Conservation (phyloP, 106 monocot genomes). For the Apostasia ramifera region DNA sequence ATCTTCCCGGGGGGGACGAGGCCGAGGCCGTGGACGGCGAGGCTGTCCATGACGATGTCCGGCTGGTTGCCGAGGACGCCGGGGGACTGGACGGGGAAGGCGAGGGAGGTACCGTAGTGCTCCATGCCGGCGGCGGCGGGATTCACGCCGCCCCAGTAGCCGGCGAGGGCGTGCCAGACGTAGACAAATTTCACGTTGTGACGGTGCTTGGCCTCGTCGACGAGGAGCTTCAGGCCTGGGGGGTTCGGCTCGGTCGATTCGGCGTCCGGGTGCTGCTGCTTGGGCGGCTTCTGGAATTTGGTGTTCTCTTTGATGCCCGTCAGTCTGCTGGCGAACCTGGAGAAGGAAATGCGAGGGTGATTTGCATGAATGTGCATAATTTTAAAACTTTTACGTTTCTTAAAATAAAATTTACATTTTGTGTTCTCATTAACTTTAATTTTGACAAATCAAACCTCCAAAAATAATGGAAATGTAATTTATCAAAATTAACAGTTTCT, state of each 20-base stretch:
- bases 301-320: constrained; percentile 67
- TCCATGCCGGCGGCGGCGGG: constrained; percentile 52
- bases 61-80: constrained; percentile 44
- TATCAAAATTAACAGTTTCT: neutral
- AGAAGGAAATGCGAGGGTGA: constrained; percentile 19
- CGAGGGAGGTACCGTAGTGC: constrained; percentile 46
- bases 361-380: too few relatives aligned
- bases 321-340: constrained; percentile 67
- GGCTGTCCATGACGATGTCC: constrained; percentile 40
- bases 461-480: neutral
- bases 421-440: too few relatives aligned
- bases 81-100: constrained; percentile 54
- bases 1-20: constrained; percentile 71
- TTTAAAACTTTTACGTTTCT: too few relatives aligned
- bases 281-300: constrained; percentile 59
- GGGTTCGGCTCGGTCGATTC: neutral
- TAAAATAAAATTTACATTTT: too few relatives aligned
- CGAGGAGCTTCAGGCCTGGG: constrained; percentile 49
- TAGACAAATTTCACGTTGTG: constrained; percentile 53
- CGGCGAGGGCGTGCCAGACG: constrained; percentile 73
- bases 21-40: constrained; percentile 50
- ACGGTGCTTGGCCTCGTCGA: constrained; percentile 39
- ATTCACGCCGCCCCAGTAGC: constrained; percentile 82
- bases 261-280: constrained; percentile 18
- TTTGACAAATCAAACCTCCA: too few relatives aligned